These are phyloP conservation scores for Herpotrichia juniperi DNA, from an alignment of 2,329 filamentous ascomycete species.

Conservation along the genomic window DNA sequence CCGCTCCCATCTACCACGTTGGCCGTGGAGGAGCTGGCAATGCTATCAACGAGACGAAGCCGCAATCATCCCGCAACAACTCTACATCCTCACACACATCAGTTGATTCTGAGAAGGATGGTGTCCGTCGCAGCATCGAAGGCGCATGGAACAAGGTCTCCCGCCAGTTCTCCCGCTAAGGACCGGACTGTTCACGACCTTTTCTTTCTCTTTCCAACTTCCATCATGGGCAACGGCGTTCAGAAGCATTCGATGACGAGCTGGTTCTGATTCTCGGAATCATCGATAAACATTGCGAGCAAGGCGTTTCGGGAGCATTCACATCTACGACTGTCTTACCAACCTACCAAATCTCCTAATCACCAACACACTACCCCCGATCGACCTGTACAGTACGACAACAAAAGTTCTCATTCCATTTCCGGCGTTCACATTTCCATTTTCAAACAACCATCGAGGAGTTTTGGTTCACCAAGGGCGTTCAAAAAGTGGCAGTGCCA, in stretches of 20 bases:
- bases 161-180: constrained; percentile 39
- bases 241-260: constrained; percentile 23
- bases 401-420: not conserved
- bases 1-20: constrained; percentile 68
- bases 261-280: constrained; percentile 47
- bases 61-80: constrained; percentile 32
- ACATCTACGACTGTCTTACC: not conserved
- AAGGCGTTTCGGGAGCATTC: not conserved
- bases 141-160: constrained; percentile 43
- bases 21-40: constrained; percentile 68
- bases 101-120: constrained; percentile 30
- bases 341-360: too few relatives aligned
- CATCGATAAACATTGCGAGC: constrained; percentile 20
- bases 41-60: constrained; percentile 48
- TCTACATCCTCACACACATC: constrained; percentile 31
- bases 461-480: not conserved
- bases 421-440: too few relatives aligned
- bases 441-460: constrained; percentile 2
- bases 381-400: not conserved
- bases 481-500: not conserved
- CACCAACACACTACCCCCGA: not conserved
- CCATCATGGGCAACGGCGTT: constrained; percentile 4
- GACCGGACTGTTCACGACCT: constrained; percentile 2
- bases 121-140: constrained; percentile 41
- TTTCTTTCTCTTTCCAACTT: constrained; percentile 1